These are phyloP conservation scores for Trichosporon asahii DNA, from an alignment of 1,284 basidiomycete species.

Conservation along the genomic window DNA sequence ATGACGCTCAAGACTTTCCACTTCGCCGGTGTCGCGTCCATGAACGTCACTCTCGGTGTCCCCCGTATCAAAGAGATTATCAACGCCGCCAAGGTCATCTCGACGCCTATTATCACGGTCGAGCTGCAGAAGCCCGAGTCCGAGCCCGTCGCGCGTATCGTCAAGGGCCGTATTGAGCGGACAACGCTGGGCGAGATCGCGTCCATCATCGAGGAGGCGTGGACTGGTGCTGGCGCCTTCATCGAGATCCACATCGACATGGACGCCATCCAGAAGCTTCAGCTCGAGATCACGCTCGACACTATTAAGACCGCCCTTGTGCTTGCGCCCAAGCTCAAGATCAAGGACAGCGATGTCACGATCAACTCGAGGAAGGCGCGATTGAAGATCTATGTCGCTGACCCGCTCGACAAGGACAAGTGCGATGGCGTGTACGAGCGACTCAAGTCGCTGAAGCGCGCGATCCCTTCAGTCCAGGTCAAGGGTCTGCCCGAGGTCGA, in stretches of 20 bases:
- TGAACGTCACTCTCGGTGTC: slow-evolving; percentile 99
- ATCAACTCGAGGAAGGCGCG: slow-evolving; percentile 26
- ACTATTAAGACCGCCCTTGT: slow-evolving; percentile 92
- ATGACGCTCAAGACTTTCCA: slow-evolving; percentile 99
- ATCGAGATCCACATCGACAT: slow-evolving; percentile 90
- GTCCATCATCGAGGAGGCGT: slow-evolving; percentile 89
- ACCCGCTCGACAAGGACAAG: slow-evolving; percentile 58
- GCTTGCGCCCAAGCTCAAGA: slow-evolving; percentile 82
- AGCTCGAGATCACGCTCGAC: slow-evolving; percentile 90
- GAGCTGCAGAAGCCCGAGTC: slow-evolving; percentile 80
- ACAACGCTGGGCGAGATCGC: slow-evolving; percentile 93
- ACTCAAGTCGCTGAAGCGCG: slow-evolving; percentile 76
- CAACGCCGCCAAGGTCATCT: slow-evolving; percentile 95
- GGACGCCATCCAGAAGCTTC: slow-evolving; percentile 83
- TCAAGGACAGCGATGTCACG: slow-evolving; percentile 68
- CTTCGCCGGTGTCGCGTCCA: slow-evolving; percentile 98
- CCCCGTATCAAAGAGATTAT: slow-evolving; percentile 94
- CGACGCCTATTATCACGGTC: slow-evolving; percentile 97
- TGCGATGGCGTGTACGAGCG: slow-evolving; percentile 64
- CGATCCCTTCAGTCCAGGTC: slow-evolving; percentile 77
- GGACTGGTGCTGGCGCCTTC: slow-evolving; percentile 88
- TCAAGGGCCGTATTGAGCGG: slow-evolving; percentile 94
- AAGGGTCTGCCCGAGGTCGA: slow-evolving; percentile 86
- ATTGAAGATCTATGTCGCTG: slow-evolving; percentile 30
- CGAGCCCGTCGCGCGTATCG: slow-evolving; percentile 90